These are phyloP conservation scores for Fusarium compactum DNA, from an alignment of 2,329 filamentous ascomycete species.

Conservation along the genomic window DNA sequence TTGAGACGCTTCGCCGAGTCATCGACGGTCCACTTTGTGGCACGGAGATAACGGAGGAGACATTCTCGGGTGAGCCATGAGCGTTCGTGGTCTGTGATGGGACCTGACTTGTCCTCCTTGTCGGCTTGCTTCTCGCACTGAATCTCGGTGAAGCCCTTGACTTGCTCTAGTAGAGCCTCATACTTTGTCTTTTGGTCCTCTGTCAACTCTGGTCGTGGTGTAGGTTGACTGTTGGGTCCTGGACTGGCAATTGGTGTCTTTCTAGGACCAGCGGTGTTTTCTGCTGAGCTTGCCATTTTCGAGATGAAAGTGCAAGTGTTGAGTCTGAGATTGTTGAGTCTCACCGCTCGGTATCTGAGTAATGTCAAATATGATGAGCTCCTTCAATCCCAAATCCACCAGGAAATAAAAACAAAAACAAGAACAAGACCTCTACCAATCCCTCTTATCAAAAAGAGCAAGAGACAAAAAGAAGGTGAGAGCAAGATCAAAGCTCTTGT, in stretches of 20 bases:
- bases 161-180: conserved; percentile 76
- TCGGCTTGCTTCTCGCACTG: conserved; percentile 59
- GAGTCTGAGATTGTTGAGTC: conserved; percentile 14
- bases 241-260: conserved; percentile 71
- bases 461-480: neutral
- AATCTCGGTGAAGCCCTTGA: conserved; percentile 77
- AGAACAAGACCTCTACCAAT: neutral
- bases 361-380: conserved; percentile 21
- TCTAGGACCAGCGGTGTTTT: conserved; percentile 45
- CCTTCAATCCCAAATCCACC: neutral
- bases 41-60: conserved; percentile 90
- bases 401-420: neutral
- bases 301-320: conserved; percentile 11
- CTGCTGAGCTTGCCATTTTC: conserved; percentile 39
- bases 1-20: conserved; percentile 84
- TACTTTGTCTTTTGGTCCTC: conserved; percentile 87
- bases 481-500: conserved; percentile 3
- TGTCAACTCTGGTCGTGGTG: conserved; percentile 71
- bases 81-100: conserved; percentile 82
- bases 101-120: conserved; percentile 67
- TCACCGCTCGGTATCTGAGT: conserved; percentile 36
- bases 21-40: conserved; percentile 87
- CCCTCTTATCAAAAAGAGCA: neutral
- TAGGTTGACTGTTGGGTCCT: conserved; percentile 67
- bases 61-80: conserved; percentile 95